These are phyloP conservation scores for Polygonum maritimum DNA, from an alignment of 148 eudicot genomes.

Conservation along the genomic window DNA sequence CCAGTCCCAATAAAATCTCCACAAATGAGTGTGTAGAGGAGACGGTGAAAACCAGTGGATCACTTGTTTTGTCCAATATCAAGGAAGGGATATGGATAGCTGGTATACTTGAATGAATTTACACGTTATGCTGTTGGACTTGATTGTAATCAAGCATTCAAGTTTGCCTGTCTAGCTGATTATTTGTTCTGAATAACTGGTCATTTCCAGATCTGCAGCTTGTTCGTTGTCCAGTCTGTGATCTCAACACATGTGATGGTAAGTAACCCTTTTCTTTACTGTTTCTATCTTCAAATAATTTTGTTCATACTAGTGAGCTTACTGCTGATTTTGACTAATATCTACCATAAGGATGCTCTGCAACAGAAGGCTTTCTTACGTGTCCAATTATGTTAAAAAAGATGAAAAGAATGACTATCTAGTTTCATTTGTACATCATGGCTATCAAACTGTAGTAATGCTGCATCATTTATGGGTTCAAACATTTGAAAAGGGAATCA, in stretches of 20 bases:
- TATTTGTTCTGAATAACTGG: neutral
- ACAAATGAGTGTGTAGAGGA: constrained; percentile 26
- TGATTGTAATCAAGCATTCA: neutral
- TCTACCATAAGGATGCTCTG: neutral
- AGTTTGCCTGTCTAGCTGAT: constrained; percentile 1
- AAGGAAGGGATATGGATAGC: constrained; percentile 95
- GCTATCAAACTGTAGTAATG: neutral
- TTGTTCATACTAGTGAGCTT: neutral
- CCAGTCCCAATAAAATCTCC: constrained; percentile 31
- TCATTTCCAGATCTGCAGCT: constrained; percentile 79
- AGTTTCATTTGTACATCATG: neutral
- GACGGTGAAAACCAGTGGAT: constrained; percentile 41
- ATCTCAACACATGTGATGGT: constrained; percentile 94
- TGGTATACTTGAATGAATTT: constrained; percentile 32
- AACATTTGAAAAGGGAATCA: neutral
- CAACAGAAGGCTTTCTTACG: neutral
- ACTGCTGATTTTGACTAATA: neutral
- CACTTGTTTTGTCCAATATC: constrained; percentile 53
- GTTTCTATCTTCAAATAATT: neutral
- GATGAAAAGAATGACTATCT: neutral
- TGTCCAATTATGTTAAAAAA: neutral
- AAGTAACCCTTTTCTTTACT: constrained; percentile 15
- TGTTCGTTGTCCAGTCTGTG: constrained; percentile 95
- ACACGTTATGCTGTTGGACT: neutral
- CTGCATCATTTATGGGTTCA: neutral